Evolutionary conservation across 2,329 filamentous ascomycete genomes (phyloP).

Genomic region (Alternaria metachromatica): DNA sequence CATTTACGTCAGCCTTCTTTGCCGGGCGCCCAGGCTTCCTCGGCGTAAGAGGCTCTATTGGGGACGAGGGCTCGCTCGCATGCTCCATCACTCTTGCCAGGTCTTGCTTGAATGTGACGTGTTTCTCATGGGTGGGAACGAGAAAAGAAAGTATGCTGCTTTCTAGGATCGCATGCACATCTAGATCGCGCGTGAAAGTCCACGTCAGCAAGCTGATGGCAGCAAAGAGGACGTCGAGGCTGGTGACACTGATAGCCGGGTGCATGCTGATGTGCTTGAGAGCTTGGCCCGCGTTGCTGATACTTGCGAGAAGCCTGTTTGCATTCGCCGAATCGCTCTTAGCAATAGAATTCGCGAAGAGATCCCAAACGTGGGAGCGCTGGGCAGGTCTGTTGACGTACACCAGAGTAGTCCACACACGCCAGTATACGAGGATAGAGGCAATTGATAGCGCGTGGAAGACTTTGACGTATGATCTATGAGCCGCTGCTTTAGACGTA

Average conservation of each 20-base stretch:
- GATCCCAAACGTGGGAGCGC: conserved; percentile 47
- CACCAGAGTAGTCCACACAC: conserved; percentile 54
- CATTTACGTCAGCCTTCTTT: conserved; percentile 31
- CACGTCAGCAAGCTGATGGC: conserved; percentile 62
- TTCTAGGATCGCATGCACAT: conserved; percentile 59
- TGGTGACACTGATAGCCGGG: conserved; percentile 63
- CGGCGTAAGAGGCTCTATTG: conserved; percentile 22
- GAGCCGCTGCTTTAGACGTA: conserved; percentile 47
- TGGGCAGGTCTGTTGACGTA: conserved; percentile 57
- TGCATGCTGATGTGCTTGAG: conserved; percentile 61
- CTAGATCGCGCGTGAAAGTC: conserved; percentile 62
- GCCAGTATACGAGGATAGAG: conserved; percentile 56
- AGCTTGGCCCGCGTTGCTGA: conserved; percentile 46
- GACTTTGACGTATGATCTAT: conserved; percentile 53
- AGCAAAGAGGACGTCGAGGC: conserved; percentile 66
- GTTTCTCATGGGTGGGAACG: conserved; percentile 33
- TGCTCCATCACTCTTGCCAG: conserved; percentile 14
- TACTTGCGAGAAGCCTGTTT: conserved; percentile 35
- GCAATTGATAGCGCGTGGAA: conserved; percentile 57
- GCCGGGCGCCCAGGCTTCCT: conserved; percentile 37
- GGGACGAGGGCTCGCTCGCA: conserved; percentile 7
- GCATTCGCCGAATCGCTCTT: conserved; percentile 49
- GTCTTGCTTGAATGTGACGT: conserved; percentile 32
- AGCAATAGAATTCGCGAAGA: conserved; percentile 53
- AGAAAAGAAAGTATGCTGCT: conserved; percentile 41